These are phyloP conservation scores for Aspergillus sparsus DNA, from an alignment of 495 filamentous ascomycete genomes.

Conservation along the genomic window DNA sequence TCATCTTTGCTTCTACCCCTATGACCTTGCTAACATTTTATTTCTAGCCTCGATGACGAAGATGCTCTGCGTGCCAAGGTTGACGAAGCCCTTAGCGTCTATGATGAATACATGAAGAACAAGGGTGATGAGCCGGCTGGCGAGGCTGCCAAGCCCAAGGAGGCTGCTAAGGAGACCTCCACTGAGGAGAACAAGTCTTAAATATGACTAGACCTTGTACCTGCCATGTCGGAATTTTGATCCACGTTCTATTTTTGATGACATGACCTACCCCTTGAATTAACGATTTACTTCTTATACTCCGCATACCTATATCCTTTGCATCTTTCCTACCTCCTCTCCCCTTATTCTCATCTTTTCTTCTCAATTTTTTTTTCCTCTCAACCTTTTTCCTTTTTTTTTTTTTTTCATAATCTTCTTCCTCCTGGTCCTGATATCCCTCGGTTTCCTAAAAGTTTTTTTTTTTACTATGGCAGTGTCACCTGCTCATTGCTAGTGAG, in stretches of 20 bases:
- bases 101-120: constrained; percentile 97
- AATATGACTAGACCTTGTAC: constrained; percentile 26
- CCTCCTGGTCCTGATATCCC: constrained; percentile 53
- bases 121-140: constrained; percentile 45
- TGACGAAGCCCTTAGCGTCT: constrained; percentile 92
- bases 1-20: constrained; percentile 7
- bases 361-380: constrained; percentile 21
- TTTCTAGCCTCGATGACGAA: constrained; percentile 80
- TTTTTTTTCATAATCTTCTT: constrained; percentile 24
- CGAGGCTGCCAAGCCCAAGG: constrained; percentile 45
- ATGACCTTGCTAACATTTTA: constrained; percentile 27
- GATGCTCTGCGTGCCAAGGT: constrained; percentile 90
- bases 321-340: constrained; percentile 29
- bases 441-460: constrained; percentile 50
- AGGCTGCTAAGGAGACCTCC: constrained; percentile 44
- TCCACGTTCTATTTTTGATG: constrained; percentile 47
- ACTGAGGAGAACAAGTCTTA: constrained; percentile 53
- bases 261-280: constrained; percentile 37
- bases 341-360: constrained; percentile 22
- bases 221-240: constrained; percentile 36
- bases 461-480: constrained; percentile 36
- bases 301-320: constrained; percentile 21
- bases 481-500: constrained; percentile 42
- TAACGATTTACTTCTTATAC: constrained; percentile 34
- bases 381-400: constrained; percentile 16